Evolutionary conservation across 139 green algal genomes (phyloP).

Genomic region (Choricystis sp.): DNA sequence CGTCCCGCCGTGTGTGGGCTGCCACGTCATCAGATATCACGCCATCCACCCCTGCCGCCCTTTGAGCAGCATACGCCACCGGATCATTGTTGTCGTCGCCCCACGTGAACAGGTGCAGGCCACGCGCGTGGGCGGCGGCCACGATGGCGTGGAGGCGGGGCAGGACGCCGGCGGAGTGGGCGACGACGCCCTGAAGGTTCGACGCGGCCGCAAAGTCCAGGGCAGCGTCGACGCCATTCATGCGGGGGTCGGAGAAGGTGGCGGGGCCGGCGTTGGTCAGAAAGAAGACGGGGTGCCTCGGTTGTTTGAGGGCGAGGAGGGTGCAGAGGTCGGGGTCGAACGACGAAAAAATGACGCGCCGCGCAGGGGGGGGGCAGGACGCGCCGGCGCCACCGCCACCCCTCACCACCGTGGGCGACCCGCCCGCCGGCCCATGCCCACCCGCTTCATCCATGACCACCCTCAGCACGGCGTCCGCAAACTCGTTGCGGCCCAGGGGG

Average conservation of each 20-base stretch:
- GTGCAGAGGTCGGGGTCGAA: conserved; percentile 31
- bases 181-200: conserved; percentile 27
- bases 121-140: conserved; percentile 13
- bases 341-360: conserved; percentile 27
- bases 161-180: conserved; percentile 11
- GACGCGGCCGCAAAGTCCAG: conserved; percentile 23
- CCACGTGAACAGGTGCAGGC: conserved; percentile 30
- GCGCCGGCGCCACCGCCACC: conserved; percentile 19
- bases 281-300: conserved; percentile 28
- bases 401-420: background rate
- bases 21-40: conserved; percentile 29
- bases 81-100: conserved; percentile 26
- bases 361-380: too few relatives aligned
- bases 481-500: conserved; percentile 18
- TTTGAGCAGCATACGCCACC: conserved; percentile 14
- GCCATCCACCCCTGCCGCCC: conserved; percentile 19
- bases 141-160: conserved; percentile 15
- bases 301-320: conserved; percentile 25
- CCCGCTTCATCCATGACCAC: background rate
- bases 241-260: conserved; percentile 24
- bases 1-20: conserved; percentile 12
- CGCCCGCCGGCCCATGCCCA: background rate
- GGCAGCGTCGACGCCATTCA: conserved; percentile 26
- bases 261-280: conserved; percentile 29
- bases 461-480: conserved; percentile 22